Base-by-base conservation (phyloP, 2,329 filamentous ascomycete species). In the Fusarium veterinarium region DNA sequence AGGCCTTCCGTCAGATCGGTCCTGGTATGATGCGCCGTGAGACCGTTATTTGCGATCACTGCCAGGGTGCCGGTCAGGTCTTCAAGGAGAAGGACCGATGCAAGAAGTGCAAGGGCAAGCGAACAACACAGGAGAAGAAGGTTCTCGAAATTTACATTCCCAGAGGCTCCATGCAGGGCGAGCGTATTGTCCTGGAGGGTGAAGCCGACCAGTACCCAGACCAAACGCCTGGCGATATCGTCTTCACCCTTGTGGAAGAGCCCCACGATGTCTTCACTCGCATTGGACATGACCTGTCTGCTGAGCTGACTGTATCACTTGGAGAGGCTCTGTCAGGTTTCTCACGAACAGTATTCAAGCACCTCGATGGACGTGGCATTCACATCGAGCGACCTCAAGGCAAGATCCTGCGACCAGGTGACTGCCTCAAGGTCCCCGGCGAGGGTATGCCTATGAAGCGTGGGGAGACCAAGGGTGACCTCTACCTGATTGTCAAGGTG, bases 11-110 rank as follows among this genome's bases (percentile, higher is more conserved):
- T 67, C 93, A 95, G 79, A 89, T 98, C 71, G 95, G 95, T 1
- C 94, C 95, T 25, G 95, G 95, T 66, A 86, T 98, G 80, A 91
- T 97, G 71, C 93, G 94, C 35, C 92, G 94, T 78, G 92, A 94
- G 78, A 90, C 91, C 11, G 90, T 95, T 41, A 83, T 91, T 40
- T 99, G 96, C 82, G 91, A 92, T 77, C 91, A 92, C 78, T 99
- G 96, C 83, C 88, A 91, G 67, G 95, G 95, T 38, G 89, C 91
- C n/a, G 96, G 96, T 10, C 91, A 91, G 79, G 91, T 95, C 79
- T 97, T 91, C 85, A 95, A 95, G 82, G 94, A 97, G 79, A 98
- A 98, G 86, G 96, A 99, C 79, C 94, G 94, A 80, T 99, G 96
- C 87, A 97, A 97, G 88, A 98, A 96, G 86, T 99, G 96, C 90